Base-by-base conservation (phyloP, 257 asterid genomes). In the Solanum habrochaites region DNA sequence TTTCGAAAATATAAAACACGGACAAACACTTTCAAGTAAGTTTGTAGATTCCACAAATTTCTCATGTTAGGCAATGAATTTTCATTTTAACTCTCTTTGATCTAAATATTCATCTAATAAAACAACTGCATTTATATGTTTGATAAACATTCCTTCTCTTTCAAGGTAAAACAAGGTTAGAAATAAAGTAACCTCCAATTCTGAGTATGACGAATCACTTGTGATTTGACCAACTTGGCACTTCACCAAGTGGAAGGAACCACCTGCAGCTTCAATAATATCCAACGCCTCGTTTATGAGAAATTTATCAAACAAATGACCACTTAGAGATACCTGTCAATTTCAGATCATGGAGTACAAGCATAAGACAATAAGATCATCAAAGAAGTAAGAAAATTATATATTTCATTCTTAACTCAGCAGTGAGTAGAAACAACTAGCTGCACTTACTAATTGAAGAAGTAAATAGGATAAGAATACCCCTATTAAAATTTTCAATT, bases 191-290 rank as follows among this genome's bases (percentile, higher is more conserved):
- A 94, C 99, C 93, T 97, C 96, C 82, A 97, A 96, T 91, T 97
- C 99, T 80, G 99, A 95, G 91, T 95, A 95, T 56, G 99, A 95
- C 91, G 69, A 87, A 21, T 90, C 95, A 58, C 80, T 85, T 42
- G 98, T 86, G 88, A 94, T 95, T 92, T 97, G 97, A 80, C 99
- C 98, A 15, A 97, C 98, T 86, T 95, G 98, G 85, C 96, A 97
- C 93, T 96, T 97, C 87, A 92, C 98, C 92, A 96, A 87, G 88
- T 94, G 98, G 92, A 97, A 97, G 89, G 99, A 95, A 77, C 98
- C 99, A 83, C 99, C 98, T 23, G 99, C 98, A 40, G 96, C 97
- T 93, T 97, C 99, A 84, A 97, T 97, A 87, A 94, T 93, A 92
- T 97, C 99, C 92, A 97, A 90, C 11, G 99, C 99, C 88, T 96